Evolutionary conservation across 306 rosid species (phyloP).

Genomic region (Vicia sativa): DNA sequence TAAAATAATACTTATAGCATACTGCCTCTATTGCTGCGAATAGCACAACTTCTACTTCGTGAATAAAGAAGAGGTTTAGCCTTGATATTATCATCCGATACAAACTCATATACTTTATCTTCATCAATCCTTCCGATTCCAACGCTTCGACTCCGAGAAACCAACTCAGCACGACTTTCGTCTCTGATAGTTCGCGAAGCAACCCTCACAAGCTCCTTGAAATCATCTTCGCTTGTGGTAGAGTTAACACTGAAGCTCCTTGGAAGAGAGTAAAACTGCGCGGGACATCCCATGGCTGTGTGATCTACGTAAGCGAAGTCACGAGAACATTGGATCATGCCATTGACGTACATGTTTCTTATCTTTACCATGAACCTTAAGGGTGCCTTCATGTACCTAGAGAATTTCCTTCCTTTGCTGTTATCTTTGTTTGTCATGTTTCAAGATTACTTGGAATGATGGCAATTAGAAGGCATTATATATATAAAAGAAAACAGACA

Average conservation of each 20-base stretch:
- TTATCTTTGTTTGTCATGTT: conserved; percentile 26
- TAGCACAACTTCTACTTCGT: conserved; percentile 58
- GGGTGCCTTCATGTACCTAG: conserved; percentile 48
- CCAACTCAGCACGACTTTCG: neutral
- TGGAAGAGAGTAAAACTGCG: conserved; percentile 42
- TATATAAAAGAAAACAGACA: neutral
- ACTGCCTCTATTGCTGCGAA: neutral
- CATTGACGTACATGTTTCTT: conserved; percentile 56
- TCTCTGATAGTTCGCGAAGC: conserved; percentile 40
- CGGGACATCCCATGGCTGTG: conserved; percentile 43
- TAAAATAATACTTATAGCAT: neutral
- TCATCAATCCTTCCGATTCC: conserved; percentile 73
- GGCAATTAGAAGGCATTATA: neutral
- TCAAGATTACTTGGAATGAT: neutral
- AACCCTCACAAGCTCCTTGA: conserved; percentile 55
- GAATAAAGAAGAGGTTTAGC: conserved; percentile 33
- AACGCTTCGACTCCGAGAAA: conserved; percentile 50
- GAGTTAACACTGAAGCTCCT: conserved; percentile 55
- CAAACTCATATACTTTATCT: conserved; percentile 53
- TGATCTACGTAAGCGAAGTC: conserved; percentile 33
- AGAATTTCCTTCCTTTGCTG: conserved; percentile 36
- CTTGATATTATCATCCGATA: conserved; percentile 43
- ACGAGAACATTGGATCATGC: conserved; percentile 49
- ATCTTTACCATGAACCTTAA: conserved; percentile 44
- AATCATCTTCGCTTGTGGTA: conserved; percentile 36